A percentile compares a stretch with the other conserved stretches of the same genome.
phyloP scores from a whole-genome alignment of 805 yeast species.

The Yarrowia hollandica region DNA sequence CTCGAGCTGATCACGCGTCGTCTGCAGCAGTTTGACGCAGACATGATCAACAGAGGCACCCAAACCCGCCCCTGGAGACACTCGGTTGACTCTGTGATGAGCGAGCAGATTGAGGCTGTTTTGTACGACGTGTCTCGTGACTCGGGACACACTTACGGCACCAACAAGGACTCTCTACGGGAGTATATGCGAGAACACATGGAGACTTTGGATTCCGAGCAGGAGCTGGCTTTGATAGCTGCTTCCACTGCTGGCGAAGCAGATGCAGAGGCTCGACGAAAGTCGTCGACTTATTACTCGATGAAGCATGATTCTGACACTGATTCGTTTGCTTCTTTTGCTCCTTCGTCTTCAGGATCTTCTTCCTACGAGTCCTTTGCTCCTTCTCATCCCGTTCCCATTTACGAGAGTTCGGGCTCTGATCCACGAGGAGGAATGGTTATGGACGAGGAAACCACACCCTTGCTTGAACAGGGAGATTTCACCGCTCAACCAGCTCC shows the following conservation, averaged over 20 bases:
- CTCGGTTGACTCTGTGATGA: conserved; percentile 13
- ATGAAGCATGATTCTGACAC: conserved; percentile 7
- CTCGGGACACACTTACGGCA: neutral
- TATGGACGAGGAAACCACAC: neutral
- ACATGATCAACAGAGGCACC: conserved; percentile 7
- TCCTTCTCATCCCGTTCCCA: conserved; percentile 21
- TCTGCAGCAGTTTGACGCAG: conserved; percentile 23
- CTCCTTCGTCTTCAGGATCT: conserved; percentile 17
- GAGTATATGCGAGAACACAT: conserved; percentile 3
- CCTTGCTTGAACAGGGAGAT: neutral
- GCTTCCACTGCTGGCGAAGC: neutral
- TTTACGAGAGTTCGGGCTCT: conserved; percentile 8
- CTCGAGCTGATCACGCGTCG: conserved; percentile 19
- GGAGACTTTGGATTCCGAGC: neutral
- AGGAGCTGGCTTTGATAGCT: neutral
- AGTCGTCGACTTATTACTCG: conserved; percentile 5
- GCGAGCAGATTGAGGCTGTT: conserved; percentile 17
- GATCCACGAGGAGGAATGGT: neutral
- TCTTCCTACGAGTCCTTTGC: conserved; percentile 26
- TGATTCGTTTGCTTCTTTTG: conserved; percentile 6
- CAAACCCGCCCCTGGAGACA: neutral
- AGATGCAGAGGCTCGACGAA: neutral
- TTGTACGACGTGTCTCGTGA: conserved; percentile 9
- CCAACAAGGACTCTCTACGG: neutral
- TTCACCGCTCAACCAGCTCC: neutral